Percentiles rank a stretch among this genome's conserved stretches.
These are phyloP conservation scores for Voacanga thouarsii DNA, from an alignment of 257 asterid species.

Conservation along the genomic window DNA sequence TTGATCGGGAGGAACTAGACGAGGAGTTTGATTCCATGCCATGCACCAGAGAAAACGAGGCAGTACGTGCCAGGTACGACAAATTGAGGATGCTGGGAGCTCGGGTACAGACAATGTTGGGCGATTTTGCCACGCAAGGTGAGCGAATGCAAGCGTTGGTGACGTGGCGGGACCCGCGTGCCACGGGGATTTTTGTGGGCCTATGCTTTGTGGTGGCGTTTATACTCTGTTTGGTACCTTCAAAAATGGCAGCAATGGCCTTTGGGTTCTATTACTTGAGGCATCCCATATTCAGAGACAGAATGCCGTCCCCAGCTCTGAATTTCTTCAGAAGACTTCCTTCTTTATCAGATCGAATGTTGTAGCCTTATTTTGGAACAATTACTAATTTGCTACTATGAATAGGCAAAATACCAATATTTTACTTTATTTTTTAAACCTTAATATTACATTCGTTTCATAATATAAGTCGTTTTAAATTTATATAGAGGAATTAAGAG, in stretches of 20 bases:
- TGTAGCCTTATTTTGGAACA: conserved; percentile 25
- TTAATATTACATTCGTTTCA: too few species aligned
- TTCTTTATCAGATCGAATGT: conserved; percentile 71
- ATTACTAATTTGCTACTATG: too few species aligned
- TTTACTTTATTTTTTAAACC: too few species aligned
- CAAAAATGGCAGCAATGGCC: conserved; percentile 85
- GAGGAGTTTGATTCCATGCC: conserved; percentile 82
- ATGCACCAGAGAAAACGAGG: conserved; percentile 49
- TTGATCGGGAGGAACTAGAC: conserved; percentile 70
- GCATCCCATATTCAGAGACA: conserved; percentile 83
- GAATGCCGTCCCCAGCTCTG: conserved; percentile 82
- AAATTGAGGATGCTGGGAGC: conserved; percentile 68
- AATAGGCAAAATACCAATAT: too few species aligned
- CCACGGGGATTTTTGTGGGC: conserved; percentile 82
- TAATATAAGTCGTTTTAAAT: too few species aligned
- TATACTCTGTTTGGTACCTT: conserved; percentile 63
- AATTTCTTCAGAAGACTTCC: conserved; percentile 87
- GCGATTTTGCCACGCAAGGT: conserved; percentile 81
- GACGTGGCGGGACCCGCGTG: conserved; percentile 90
- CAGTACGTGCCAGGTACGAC: conserved; percentile 66
- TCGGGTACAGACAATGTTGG: conserved; percentile 69
- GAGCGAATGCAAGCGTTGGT: conserved; percentile 81
- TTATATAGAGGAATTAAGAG: too few species aligned
- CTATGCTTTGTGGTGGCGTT: conserved; percentile 60
- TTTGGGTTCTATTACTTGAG: conserved; percentile 79